These are phyloP conservation scores for Isabelozyma heimii DNA, from an alignment of 805 yeast genomes.

Conservation along the genomic window DNA sequence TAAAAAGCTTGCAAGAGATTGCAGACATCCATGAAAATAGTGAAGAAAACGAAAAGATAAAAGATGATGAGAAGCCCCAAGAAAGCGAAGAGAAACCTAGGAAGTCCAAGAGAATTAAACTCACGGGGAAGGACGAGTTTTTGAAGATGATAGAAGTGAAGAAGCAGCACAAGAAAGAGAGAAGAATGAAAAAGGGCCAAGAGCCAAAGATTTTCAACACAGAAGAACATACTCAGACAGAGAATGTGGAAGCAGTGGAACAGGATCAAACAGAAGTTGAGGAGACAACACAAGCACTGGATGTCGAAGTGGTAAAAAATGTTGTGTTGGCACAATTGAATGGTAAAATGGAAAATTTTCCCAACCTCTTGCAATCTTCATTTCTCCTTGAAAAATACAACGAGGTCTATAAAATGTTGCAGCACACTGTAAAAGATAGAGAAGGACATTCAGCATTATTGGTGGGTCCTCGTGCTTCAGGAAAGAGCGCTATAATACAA, in stretches of 20 bases:
- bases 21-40: background rate
- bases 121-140: constrained; percentile 6
- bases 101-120: background rate
- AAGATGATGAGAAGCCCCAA: background rate
- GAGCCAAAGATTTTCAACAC: background rate
- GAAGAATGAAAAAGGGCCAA: background rate
- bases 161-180: constrained; percentile 3
- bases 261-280: no score
- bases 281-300: constrained; percentile 1
- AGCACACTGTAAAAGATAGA: constrained; percentile 59
- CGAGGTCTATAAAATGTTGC: constrained; percentile 57
- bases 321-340: constrained; percentile 19
- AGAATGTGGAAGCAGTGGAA: background rate
- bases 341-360: constrained; percentile 11
- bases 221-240: background rate
- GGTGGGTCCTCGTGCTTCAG: constrained; percentile 78
- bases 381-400: constrained; percentile 29
- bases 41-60: background rate
- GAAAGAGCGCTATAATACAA: constrained; percentile 66
- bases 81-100: background rate
- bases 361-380: constrained; percentile 11
- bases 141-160: background rate
- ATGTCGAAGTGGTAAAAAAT: constrained; percentile 11
- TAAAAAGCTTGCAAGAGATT: background rate
- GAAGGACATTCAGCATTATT: constrained; percentile 82